Base-by-base conservation (phyloP, 805 yeast genomes). In the Wickerhamiella lipophila region DNA sequence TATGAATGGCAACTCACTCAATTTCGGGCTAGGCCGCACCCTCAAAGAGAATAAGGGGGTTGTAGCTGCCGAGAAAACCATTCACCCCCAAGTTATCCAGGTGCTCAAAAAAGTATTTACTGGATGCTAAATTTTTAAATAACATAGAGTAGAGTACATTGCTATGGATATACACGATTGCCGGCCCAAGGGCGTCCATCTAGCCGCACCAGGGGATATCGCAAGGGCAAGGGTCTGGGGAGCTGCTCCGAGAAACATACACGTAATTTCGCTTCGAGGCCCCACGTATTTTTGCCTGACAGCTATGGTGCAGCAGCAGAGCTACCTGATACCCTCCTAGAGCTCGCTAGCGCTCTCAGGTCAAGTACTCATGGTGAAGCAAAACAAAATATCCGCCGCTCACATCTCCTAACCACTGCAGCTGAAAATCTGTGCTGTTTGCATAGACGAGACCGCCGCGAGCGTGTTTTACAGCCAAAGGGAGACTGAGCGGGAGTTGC, bases 21-120 rank as follows among this genome's bases (percentile, higher is more conserved):
- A 89, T 60, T 92, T 92, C 58, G 87, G 95, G 6, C 69, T 71
- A 38, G 99, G 99, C 6, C 77, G 96, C 61, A 76, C 78, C 32
- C 73, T 92, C 54, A 50, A 57, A 23, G 61, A 72, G 48, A 83
- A 94, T 51, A 81, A 85, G 65, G 99, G 99, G 42, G 88, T 92
- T n/a, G 79, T 92, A 60, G 98, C 97, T 7, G 80, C 92, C 6
- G 68, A 74, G 46, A 64, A 63, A 34, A 65, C 64, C 9, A 62
- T 79, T 12, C 79, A 77, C 56, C 57, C 64, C 6, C 56, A 62
- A 16, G 80, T 81, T 2, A 71, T 80, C 35, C 61, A 60, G 11
- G 73, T 78, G 2, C 76, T 78, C 46, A 63, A 64, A 52, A 50
- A 54, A 18, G 61, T 44, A 22, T 38, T n/a, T 12, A 41, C 43